Evolutionary conservation across 768 basidiomycete species (phyloP), one percentile per base, ranked within the genome.

Genomic region (Daedaleopsis sinensis): DNA sequence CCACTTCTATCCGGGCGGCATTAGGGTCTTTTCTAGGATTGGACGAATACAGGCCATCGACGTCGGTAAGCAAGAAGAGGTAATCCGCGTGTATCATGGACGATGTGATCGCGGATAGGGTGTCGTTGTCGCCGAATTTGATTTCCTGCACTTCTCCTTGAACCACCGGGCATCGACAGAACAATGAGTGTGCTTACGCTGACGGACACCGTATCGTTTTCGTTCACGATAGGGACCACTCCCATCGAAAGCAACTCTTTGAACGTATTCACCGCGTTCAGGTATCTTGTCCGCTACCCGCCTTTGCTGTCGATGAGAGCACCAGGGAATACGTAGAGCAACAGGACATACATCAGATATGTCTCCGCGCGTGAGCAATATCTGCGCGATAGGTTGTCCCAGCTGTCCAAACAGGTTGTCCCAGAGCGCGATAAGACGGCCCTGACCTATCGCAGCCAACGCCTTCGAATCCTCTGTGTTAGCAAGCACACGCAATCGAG

Each of bases 91-190:
- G 93, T 24, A 98, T 89, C 92, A 99, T 98, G 8, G 93, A 93
- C 4, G 95, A 90, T 0, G 97, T 96, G 61, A 99, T 96, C 19
- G 97, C 97, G 43, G 96, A 98, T 18, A 99, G 79, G 0, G 96
- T 98, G 73, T 99, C 97, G 73, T 98, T 98, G 77, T 98, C 97
- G 51, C 97, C 97, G 67, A 99, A 99, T 91, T 95, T 96, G 64
- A 99, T 98, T 89, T 99, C 97, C 94, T 96, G 70, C 9, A 10
- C 2, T n/a, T n/a, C n/a, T n/a, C n/a, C n/a, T n/a, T n/a, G n/a
- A n/a, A n/a, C n/a, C n/a, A n/a, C n/a, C n/a, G n/a, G n/a, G n/a
- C n/a, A n/a, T n/a, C n/a, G n/a, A 18, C 21, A n/a, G 13, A 8
- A 48, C 7, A 1, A 37, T 27, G 6, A 21, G 19, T 2, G 19